Evolutionary conservation across 1,139 yeast species (phyloP).

Genomic region (Taphrina sp.): DNA sequence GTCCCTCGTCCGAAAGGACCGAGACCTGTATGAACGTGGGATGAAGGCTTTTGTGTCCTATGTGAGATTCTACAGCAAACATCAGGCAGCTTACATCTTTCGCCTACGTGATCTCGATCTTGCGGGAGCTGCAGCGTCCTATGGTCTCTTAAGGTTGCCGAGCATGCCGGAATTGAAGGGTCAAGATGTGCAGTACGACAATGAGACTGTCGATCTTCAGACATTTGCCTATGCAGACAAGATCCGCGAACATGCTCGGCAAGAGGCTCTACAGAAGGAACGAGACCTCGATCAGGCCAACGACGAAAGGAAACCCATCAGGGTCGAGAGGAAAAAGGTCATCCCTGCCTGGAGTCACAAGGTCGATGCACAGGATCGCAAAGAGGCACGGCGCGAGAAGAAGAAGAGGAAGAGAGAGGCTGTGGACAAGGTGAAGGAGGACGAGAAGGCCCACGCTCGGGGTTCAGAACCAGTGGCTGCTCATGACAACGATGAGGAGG

Average conservation of each 20-base stretch:
- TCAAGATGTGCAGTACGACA: conserved; percentile 18
- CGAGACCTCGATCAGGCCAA: not conserved
- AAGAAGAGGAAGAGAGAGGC: conserved; percentile 62
- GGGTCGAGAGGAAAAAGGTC: conserved; percentile 45
- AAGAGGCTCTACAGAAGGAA: conserved; percentile 29
- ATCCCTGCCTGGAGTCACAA: conserved; percentile 82
- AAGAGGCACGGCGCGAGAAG: conserved; percentile 57
- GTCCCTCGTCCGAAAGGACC: conserved; percentile 26
- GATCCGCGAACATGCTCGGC: conserved; percentile 32
- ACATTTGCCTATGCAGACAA: conserved; percentile 32
- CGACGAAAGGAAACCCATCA: not conserved
- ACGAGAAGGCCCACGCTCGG: not conserved
- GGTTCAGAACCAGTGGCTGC: not conserved
- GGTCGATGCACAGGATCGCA: conserved; percentile 43
- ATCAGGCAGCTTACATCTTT: conserved; percentile 87
- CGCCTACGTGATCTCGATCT: conserved; percentile 70
- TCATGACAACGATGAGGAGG: conserved; percentile 53
- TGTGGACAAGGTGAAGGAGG: conserved; percentile 39
- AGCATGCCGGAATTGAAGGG: conserved; percentile 82
- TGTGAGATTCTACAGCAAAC: conserved; percentile 79
- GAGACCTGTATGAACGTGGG: conserved; percentile 46
- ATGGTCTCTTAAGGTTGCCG: conserved; percentile 80
- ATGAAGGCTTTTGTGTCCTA: conserved; percentile 80
- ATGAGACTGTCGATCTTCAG: conserved; percentile 31
- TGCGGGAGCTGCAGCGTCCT: conserved; percentile 67